phyloP scores from a whole-genome alignment of 108 stramenopile genomes.

The Nitzschia palea region DNA sequence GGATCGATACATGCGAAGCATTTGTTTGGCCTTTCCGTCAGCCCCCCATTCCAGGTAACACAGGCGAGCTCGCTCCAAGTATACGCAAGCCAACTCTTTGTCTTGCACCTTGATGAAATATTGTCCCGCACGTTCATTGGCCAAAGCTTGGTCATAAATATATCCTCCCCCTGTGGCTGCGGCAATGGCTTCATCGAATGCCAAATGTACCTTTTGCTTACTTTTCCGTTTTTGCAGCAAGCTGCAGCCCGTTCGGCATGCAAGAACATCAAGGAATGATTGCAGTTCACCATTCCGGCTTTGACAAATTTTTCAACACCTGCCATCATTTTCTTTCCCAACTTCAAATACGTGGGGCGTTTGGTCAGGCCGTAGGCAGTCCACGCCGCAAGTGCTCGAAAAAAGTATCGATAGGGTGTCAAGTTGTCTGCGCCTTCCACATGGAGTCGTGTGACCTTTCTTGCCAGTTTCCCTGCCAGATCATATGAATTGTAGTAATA shows the following conservation, averaged over 20 bases:
- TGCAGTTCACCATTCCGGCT: neutral
- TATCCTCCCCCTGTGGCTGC: neutral
- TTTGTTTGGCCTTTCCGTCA: neutral
- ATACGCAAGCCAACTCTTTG: neutral
- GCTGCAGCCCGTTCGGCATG: neutral
- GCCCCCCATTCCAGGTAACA: slow-evolving; percentile 10
- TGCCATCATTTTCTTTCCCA: neutral
- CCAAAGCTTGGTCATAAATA: neutral
- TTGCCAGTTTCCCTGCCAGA: neutral
- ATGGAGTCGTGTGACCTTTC: neutral
- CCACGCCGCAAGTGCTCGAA: slow-evolving; percentile 9
- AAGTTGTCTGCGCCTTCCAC: slow-evolving; percentile 3
- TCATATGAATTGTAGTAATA: slow-evolving; percentile 1
- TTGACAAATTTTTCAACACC: neutral
- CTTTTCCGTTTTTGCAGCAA: neutral
- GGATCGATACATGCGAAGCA: neutral
- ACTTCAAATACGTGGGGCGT: neutral
- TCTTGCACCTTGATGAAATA: neutral
- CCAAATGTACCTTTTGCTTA: neutral
- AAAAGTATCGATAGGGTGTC: neutral
- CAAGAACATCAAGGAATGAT: neutral
- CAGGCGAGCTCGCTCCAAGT: neutral
- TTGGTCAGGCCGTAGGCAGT: neutral
- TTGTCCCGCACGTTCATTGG: slow-evolving; percentile 2
- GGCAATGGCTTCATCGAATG: neutral